Conservation (phyloP, 768 basidiomycete genomes). For the Podaxis mareebaensis region DNA sequence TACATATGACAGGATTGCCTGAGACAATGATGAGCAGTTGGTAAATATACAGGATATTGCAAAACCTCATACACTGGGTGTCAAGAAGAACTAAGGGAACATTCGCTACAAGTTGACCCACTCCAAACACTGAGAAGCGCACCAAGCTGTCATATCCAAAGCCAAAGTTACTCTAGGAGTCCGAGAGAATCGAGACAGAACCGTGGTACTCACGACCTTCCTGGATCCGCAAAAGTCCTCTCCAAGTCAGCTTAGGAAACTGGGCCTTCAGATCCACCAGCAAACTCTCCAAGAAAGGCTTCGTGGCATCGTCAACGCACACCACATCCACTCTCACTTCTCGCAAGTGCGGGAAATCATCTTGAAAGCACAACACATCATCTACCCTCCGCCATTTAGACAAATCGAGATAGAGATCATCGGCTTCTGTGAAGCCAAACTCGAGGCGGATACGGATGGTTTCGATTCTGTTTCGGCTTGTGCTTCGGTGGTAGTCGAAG, state of each 20-base stretch:
- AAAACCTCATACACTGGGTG: neutral
- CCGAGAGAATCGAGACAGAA: neutral
- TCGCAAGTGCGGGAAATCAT: neutral
- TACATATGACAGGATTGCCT: neutral
- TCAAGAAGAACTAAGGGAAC: neutral
- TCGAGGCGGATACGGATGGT: conserved; percentile 1
- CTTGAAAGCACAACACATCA: neutral
- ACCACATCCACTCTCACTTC: conserved; percentile 3
- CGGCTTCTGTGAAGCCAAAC: conserved; percentile 3
- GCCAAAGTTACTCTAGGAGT: neutral
- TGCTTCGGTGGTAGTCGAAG: neutral
- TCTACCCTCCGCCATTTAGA: conserved; percentile 3
- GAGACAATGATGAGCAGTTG: no score
- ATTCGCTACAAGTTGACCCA: neutral
- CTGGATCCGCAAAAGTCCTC: neutral
- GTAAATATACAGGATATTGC: neutral
- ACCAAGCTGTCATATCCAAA: neutral
- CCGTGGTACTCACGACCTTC: neutral
- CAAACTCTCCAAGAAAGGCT: neutral
- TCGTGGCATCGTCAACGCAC: neutral
- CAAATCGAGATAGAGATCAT: neutral
- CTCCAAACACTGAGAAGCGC: neutral
- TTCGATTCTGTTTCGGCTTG: neutral
- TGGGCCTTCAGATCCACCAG: conserved; percentile 2
- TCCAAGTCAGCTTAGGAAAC: neutral